Percentiles rank a stretch among this genome's conserved stretches.
Evolutionary conservation across 257 asterid species (phyloP).

Genomic region (Lavandula angustifolia): DNA sequence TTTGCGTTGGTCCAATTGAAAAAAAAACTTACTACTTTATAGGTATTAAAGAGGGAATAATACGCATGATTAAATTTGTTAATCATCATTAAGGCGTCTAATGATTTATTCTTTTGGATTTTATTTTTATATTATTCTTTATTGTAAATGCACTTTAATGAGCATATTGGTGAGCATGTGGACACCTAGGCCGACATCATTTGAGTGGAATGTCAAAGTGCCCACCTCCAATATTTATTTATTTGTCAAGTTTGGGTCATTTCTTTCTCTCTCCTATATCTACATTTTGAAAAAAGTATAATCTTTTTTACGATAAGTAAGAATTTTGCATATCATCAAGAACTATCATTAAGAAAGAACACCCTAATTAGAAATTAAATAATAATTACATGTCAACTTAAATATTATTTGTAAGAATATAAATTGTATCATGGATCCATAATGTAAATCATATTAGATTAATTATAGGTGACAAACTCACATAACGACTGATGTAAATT

Average conservation of each 20-base stretch:
- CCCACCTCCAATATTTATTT: slow-evolving; percentile 28
- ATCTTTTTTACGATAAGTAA: slow-evolving; percentile 23
- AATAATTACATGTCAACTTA: no score
- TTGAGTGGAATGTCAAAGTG: slow-evolving; percentile 52
- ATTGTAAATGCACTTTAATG: not conserved
- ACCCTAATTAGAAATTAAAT: no score
- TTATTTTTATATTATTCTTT: not conserved
- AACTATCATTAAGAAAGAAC: no score
- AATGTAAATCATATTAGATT: no score
- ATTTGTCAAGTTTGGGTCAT: slow-evolving; percentile 20
- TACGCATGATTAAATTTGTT: slow-evolving; percentile 43
- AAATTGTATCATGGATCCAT: no score
- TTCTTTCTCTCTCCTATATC: slow-evolving; percentile 13
- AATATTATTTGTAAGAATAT: no score
- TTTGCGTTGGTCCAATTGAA: no score
- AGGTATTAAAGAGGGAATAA: slow-evolving; percentile 42
- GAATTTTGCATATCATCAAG: not conserved
- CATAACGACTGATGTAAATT: no score
- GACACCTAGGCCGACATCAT: slow-evolving; percentile 64
- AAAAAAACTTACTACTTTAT: not conserved
- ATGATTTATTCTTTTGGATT: slow-evolving; percentile 20
- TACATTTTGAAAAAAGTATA: slow-evolving; percentile 19
- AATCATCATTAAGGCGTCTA: slow-evolving; percentile 33
- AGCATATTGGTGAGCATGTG: slow-evolving; percentile 52
- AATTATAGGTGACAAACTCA: no score